phyloP scores from a whole-genome alignment of 306 rosid genomes.

The Vachellia collinsii region DNA sequence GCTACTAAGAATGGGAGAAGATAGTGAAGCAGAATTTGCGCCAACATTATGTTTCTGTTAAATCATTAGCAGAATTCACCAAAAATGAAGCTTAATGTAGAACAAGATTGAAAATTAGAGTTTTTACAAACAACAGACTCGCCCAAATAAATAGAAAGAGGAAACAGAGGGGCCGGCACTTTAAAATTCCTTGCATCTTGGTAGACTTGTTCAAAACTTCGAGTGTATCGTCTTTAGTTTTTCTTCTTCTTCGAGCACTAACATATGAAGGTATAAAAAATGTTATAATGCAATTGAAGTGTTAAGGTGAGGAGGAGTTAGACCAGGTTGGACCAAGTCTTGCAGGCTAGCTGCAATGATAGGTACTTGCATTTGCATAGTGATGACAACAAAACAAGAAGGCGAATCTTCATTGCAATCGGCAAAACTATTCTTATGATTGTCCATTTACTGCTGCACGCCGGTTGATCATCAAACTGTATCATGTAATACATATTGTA shows the following conservation, averaged over 20 bases:
- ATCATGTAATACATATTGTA: background rate
- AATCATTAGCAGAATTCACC: background rate
- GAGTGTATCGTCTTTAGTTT: background rate
- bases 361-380: background rate
- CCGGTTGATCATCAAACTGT: background rate
- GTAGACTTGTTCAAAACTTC: background rate
- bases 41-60: slow-evolving; percentile 19
- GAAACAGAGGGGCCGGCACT: slow-evolving; percentile 26
- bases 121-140: background rate
- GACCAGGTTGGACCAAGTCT: background rate
- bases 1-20: background rate
- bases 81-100: background rate
- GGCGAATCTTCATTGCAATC: background rate
- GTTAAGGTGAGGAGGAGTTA: background rate
- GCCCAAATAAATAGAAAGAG: background rate
- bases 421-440: background rate
- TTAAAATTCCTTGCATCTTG: background rate
- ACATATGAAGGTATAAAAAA: background rate
- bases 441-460: background rate
- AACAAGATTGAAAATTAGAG: background rate
- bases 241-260: background rate
- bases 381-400: background rate
- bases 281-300: background rate
- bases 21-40: slow-evolving; percentile 23
- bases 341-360: background rate